phyloP scores from a whole-genome alignment of 2,329 filamentous ascomycete species.

The Pyrenophora graminea region DNA sequence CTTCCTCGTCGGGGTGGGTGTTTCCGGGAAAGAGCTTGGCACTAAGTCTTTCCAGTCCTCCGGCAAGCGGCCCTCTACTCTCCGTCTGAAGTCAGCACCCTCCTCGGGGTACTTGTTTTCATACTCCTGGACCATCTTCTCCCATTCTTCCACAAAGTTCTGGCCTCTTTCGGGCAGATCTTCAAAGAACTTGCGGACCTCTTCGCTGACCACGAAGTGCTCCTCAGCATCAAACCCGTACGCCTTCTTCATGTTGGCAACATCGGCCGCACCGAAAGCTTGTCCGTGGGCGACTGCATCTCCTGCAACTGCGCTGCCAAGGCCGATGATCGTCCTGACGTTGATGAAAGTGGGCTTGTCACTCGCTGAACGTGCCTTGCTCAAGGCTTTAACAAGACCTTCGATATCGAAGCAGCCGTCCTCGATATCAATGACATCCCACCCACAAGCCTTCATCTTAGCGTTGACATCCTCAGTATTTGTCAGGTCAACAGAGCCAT shows the following conservation, averaged over 20 bases:
- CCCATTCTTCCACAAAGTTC: conserved; percentile 55
- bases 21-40: conserved; percentile 54
- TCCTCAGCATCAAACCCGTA: conserved; percentile 57
- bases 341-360: conserved; percentile 64
- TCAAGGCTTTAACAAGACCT: conserved; percentile 54
- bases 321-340: conserved; percentile 60
- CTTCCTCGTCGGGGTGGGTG: conserved; percentile 56
- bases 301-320: conserved; percentile 58
- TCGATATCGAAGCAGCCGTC: conserved; percentile 59
- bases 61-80: conserved; percentile 55
- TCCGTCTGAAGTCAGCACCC: conserved; percentile 52
- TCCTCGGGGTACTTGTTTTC: conserved; percentile 54
- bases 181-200: conserved; percentile 53
- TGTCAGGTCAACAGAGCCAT: conserved; percentile 59
- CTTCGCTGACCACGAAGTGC: conserved; percentile 52
- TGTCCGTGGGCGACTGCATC: conserved; percentile 62
- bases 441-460: conserved; percentile 62
- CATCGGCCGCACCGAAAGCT: conserved; percentile 59
- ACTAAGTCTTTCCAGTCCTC: conserved; percentile 56
- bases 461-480: conserved; percentile 61
- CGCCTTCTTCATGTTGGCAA: conserved; percentile 59
- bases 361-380: conserved; percentile 49
- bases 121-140: conserved; percentile 51
- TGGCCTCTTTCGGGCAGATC: conserved; percentile 50
- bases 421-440: conserved; percentile 59